A percentile compares a stretch with the other conserved stretches of the same genome.
phyloP scores from a whole-genome alignment of 202 grass and related monocot genomes.

The Panicum hallii region DNA sequence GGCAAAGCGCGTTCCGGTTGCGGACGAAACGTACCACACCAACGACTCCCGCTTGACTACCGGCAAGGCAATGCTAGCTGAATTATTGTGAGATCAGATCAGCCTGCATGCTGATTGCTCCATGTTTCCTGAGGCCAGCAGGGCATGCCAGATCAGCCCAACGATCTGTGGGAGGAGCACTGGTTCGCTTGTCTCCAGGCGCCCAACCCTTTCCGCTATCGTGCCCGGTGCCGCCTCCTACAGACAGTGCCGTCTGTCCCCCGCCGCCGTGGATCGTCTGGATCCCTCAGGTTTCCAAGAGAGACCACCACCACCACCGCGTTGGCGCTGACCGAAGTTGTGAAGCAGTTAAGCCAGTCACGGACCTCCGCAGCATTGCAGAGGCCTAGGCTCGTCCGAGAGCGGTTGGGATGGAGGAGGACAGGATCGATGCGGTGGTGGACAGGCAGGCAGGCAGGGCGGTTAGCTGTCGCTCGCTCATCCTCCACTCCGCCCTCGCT shows the following conservation, averaged over 20 bases:
- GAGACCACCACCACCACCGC: too few relatives aligned
- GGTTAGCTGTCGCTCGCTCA: constrained; percentile 75
- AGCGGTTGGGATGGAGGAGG: neutral
- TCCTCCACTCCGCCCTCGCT: constrained; percentile 29
- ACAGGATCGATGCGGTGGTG: neutral
- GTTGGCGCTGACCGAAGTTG: too few relatives aligned
- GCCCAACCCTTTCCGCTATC: too few relatives aligned
- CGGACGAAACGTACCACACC: neutral
- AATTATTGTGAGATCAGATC: too few relatives aligned
- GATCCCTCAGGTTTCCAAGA: too few relatives aligned
- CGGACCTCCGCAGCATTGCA: too few relatives aligned
- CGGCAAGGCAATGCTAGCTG: too few relatives aligned
- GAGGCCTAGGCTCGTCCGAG: too few relatives aligned
- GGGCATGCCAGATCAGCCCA: neutral
- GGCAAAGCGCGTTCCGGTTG: constrained; percentile 12
- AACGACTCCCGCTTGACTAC: neutral
- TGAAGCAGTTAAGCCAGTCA: too few relatives aligned
- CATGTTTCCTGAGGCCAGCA: too few relatives aligned
- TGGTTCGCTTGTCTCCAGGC: neutral
- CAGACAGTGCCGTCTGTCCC: neutral
- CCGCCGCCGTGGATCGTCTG: too few relatives aligned
- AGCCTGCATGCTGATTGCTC: too few relatives aligned
- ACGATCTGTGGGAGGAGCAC: neutral
- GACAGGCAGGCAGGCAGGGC: constrained; percentile 49
- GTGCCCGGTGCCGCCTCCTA: neutral